Base-by-base conservation (phyloP, 768 basidiomycete genomes). In the Paxillus rubicundulus region DNA sequence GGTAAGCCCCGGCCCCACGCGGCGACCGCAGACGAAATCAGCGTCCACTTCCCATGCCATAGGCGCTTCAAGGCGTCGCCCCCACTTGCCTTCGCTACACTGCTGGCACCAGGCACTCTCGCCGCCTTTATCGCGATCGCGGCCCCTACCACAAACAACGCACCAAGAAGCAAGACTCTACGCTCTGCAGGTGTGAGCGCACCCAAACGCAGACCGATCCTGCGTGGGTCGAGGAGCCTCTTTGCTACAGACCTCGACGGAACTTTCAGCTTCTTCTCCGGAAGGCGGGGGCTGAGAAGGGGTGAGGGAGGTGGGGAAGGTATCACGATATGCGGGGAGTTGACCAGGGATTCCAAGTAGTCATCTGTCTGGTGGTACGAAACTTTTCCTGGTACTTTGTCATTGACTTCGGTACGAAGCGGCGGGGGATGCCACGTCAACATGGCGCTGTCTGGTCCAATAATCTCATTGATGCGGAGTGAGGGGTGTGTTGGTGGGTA, bases 381-480 rank as follows among this genome's bases (percentile, higher is more conserved):
- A 49, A 50, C 50, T 59, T 67, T 61, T 62, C 71, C 53, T 34
- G 61, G 59, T 54, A 47, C 20, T n/a, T 51, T 50, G 30, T 60
- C 48, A 32, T 17, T 40, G 5, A 17, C 12, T 7, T 45, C 47
- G 20, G 54, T 16, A 14, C 55, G 60, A 17, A 67, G 71, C 33
- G 74, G 73, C 30, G 52, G 51, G 40, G 62, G 56, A 46, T 52
- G 59, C 89, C 89, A 92, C 9, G 90, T 91, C 64, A 77, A 81
- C 46, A 89, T 72, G 34, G 81, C 86, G 61, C 87, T 90, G 60
- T 87, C 83, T 1, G 86, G 87, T 9, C 90, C 90, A 79, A 92
- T 82, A 44, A 87, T 87, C 27, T 74, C 70, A 6, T 77, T 69
- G 14, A 89, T 70, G 3, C 57, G 63, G 12, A 92, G 71, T 1